Conservation (phyloP, 345 rosid species). For the Luvunga scandens region DNA sequence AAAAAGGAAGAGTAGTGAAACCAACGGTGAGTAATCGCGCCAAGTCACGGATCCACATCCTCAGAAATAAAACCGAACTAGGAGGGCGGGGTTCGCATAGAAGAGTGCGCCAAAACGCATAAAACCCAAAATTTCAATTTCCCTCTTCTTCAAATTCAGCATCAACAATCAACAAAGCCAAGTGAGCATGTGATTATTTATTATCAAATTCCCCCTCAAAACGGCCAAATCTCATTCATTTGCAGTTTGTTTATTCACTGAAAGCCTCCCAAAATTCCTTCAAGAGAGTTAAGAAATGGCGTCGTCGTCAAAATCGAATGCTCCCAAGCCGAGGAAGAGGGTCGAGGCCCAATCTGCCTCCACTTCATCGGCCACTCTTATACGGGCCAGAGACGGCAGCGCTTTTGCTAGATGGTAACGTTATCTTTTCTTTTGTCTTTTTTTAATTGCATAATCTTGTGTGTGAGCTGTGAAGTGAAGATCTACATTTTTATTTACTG, state of each 20-base stretch:
- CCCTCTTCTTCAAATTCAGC: background rate
- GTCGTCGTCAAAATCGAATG: constrained; percentile 38
- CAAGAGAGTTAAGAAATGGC: constrained; percentile 17
- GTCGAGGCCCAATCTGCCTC: constrained; percentile 52
- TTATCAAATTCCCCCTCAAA: background rate
- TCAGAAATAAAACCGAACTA: background rate
- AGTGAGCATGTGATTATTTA: no score
- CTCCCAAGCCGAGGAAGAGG: constrained; percentile 69
- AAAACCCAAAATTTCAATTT: background rate
- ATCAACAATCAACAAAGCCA: no score
- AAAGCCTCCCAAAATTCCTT: background rate
- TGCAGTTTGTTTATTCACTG: background rate
- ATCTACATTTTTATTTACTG: no score
- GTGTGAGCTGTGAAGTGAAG: background rate
- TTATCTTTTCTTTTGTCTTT: background rate
- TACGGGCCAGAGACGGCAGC: constrained; percentile 83
- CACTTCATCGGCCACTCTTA: constrained; percentile 24
- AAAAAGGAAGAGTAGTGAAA: background rate
- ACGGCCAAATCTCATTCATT: background rate
- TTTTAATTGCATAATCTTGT: background rate
- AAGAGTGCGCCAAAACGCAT: background rate
- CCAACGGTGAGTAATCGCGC: background rate
- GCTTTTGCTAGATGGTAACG: constrained; percentile 76
- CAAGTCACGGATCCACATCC: background rate
- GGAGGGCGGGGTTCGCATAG: background rate